These are phyloP conservation scores for Rhizophlyctis rosea DNA, from an alignment of 192 early-diverging fungal species.

Conservation along the genomic window DNA sequence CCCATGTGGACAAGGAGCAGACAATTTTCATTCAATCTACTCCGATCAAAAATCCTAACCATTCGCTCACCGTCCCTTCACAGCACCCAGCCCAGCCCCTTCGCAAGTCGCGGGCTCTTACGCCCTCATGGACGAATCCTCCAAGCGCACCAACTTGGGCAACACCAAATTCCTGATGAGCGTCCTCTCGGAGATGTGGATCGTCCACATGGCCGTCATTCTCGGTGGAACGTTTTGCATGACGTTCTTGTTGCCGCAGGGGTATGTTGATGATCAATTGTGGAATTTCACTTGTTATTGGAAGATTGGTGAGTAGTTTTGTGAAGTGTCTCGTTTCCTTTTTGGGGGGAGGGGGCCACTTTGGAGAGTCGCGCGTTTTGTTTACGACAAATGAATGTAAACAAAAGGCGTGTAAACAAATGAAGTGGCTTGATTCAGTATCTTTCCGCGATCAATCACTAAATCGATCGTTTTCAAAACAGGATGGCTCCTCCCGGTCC, in stretches of 20 bases:
- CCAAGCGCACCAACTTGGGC: conserved; percentile 47
- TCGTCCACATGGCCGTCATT: conserved; percentile 46
- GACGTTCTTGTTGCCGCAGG: conserved; percentile 41
- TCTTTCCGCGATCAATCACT: too few relatives aligned
- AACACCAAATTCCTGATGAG: conserved; percentile 53
- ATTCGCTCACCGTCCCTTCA: conserved; percentile 1
- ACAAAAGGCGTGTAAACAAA: too few relatives aligned
- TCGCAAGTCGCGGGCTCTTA: conserved; percentile 34
- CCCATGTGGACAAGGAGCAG: too few relatives aligned
- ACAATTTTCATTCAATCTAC: too few relatives aligned
- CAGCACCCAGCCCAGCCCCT: conserved; percentile 15
- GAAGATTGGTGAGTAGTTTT: conserved; percentile 46
- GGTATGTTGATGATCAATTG: conserved; percentile 44
- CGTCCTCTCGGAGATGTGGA: conserved; percentile 52
- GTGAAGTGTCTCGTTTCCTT: neutral
- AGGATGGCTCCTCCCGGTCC: conserved; percentile 54
- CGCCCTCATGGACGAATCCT: conserved; percentile 38
- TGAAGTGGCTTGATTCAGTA: too few relatives aligned
- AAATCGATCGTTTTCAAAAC: neutral
- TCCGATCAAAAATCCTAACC: too few relatives aligned
- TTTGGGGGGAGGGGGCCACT: neutral
- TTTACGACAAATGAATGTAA: neutral
- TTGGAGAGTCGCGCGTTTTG: neutral
- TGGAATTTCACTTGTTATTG: conserved; percentile 58
- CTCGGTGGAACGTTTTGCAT: conserved; percentile 41